These are phyloP conservation scores for Asterophora parasitica DNA, from an alignment of 768 basidiomycete genomes.

Conservation along the genomic window DNA sequence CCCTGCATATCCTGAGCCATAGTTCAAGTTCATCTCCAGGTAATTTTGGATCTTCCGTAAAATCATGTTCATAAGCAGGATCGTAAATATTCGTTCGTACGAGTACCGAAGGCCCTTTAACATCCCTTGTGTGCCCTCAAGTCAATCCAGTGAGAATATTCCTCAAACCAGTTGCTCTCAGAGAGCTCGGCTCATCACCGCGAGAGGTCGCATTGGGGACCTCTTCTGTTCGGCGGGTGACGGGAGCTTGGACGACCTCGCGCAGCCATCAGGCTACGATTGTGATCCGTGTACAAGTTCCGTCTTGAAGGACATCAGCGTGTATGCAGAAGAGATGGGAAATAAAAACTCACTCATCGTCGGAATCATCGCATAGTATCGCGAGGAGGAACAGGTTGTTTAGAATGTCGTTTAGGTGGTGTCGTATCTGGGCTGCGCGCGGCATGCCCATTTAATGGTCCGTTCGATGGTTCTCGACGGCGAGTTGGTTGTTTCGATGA, in stretches of 20 bases:
- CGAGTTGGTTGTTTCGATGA: slow-evolving; percentile 18
- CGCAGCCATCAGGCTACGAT: background rate
- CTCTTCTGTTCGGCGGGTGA: background rate
- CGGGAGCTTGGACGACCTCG: background rate
- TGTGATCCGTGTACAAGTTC: background rate
- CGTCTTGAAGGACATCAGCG: background rate
- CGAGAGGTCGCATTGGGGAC: background rate
- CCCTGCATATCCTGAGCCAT: too few species aligned
- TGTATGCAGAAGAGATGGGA: background rate
- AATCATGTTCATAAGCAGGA: too few species aligned
- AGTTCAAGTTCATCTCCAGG: too few species aligned
- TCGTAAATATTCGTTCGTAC: background rate
- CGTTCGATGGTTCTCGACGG: slow-evolving; percentile 12
- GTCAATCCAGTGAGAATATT: background rate
- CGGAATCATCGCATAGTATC: slow-evolving; percentile 26
- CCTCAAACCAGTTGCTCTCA: background rate
- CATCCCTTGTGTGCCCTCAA: background rate
- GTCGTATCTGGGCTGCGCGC: slow-evolving; percentile 1
- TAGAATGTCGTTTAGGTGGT: slow-evolving; percentile 19
- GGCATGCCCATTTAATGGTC: slow-evolving; percentile 10
- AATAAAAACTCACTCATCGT: slow-evolving; percentile 8
- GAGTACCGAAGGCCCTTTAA: slow-evolving; percentile 4
- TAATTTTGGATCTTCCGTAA: too few species aligned
- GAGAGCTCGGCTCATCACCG: background rate
- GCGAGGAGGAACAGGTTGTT: slow-evolving; percentile 31